These are phyloP conservation scores for Metschnikowia drakensbergensis DNA, from an alignment of 805 yeast species.

Conservation along the genomic window DNA sequence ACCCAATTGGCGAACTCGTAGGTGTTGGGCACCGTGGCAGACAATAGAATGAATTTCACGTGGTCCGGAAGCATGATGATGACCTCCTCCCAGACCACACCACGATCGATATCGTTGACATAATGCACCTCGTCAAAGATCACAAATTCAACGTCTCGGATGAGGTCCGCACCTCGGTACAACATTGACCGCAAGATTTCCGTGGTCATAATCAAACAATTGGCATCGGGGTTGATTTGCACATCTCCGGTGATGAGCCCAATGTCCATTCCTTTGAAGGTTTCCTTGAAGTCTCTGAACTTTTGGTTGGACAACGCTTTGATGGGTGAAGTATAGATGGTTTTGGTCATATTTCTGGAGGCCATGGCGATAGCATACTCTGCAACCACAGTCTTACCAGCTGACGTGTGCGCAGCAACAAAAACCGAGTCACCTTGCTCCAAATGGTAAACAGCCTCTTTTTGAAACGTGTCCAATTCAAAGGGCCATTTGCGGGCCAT, in stretches of 20 bases:
- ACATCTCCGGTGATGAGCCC: slow-evolving; percentile 98
- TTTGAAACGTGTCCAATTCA: slow-evolving; percentile 90
- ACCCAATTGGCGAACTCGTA: slow-evolving; percentile 98
- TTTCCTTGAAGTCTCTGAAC: slow-evolving; percentile 79
- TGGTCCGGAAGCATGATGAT: slow-evolving; percentile 97
- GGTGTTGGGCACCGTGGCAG: slow-evolving; percentile 99
- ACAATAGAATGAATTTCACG: slow-evolving; percentile 81
- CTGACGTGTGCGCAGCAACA: slow-evolving; percentile 98
- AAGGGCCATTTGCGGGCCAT: slow-evolving; percentile 96
- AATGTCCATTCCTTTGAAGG: slow-evolving; percentile 77
- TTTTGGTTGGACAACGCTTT: slow-evolving; percentile 88
- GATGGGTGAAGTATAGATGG: slow-evolving; percentile 94
- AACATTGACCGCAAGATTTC: slow-evolving; percentile 94
- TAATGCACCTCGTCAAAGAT: slow-evolving; percentile 98
- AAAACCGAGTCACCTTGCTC: slow-evolving; percentile 98
- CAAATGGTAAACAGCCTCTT: slow-evolving; percentile 92
- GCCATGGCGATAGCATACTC: slow-evolving; percentile 99
- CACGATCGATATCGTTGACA: slow-evolving; percentile 94
- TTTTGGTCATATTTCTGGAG: slow-evolving; percentile 90
- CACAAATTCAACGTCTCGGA: slow-evolving; percentile 95
- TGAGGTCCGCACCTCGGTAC: slow-evolving; percentile 92
- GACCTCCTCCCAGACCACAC: slow-evolving; percentile 99
- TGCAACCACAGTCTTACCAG: slow-evolving; percentile 97
- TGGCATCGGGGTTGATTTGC: slow-evolving; percentile 94
- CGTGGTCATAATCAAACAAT: slow-evolving; percentile 95